A percentile compares a stretch with the other conserved stretches of the same genome.
Conservation (phyloP, 768 basidiomycete genomes). For the Glaciozyma martinii region DNA sequence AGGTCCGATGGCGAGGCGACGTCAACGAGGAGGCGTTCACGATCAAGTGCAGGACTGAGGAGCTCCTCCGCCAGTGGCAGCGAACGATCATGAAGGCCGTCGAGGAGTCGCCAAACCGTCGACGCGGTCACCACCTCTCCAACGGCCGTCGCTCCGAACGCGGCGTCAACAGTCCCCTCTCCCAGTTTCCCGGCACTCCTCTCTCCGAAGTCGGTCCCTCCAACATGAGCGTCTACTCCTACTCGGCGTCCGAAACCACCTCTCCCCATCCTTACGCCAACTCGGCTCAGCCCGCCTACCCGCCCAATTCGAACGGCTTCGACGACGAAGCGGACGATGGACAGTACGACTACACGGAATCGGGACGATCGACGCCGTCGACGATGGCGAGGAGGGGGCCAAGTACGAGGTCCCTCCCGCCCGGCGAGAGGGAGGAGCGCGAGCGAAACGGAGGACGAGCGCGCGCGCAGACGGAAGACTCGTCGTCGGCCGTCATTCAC, state of each 20-base stretch:
- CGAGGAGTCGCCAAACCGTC: conserved; percentile 41
- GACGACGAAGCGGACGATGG: conserved; percentile 49
- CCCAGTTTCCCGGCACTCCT: conserved; percentile 30
- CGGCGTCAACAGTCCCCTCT: conserved; percentile 15
- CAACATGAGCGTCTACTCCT: conserved; percentile 6
- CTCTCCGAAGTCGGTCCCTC: conserved; percentile 30
- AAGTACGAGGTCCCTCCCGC: conserved; percentile 12
- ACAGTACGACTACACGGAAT: conserved; percentile 53
- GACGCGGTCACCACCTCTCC: conserved; percentile 27
- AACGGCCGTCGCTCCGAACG: conserved; percentile 25
- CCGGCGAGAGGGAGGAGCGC: conserved; percentile 8
- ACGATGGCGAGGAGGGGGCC: conserved; percentile 46
- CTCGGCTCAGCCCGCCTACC: conserved; percentile 17
- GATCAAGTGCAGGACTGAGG: conserved; percentile 82
- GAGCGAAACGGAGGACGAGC: conserved; percentile 42
- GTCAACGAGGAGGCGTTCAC: conserved; percentile 90
- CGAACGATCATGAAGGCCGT: conserved; percentile 78
- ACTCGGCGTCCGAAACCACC: neutral
- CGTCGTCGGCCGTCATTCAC: conserved; percentile 47
- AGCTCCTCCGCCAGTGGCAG: conserved; percentile 89
- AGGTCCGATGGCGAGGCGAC: conserved; percentile 91
- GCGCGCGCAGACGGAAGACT: conserved; percentile 62
- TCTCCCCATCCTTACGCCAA: conserved; percentile 4
- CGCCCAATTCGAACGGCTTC: conserved; percentile 49
- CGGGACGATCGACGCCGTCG: conserved; percentile 67